Evolutionary conservation across 2,329 filamentous ascomycete species (phyloP), one percentile per base, ranked within the genome.

Genomic region (Epicoccum nigrum): DNA sequence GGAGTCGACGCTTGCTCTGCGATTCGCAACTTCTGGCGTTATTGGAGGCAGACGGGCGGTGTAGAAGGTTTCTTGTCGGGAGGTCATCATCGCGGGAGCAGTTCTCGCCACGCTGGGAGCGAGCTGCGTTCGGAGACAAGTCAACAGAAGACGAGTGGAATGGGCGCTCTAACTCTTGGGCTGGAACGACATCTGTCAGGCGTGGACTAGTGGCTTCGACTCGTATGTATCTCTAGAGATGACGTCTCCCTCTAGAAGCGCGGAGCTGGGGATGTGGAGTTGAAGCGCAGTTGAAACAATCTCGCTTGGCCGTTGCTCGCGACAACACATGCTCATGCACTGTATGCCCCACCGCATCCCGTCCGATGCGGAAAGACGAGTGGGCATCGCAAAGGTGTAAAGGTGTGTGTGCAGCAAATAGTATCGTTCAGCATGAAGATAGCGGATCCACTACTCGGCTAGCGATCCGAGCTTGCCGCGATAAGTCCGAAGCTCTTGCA

Each of bases 1-100:
- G 9, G 55, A 57, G 30, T 58, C 58, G 12, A 47, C 19, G 19
- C 43, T 52, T n/a, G 37, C 38, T 33, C 38, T 47, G 27, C 38
- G 43, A 9, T 20, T 7, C 21, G 32, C 21, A 6, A 27, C 19
- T 17, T 30, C 7, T n/a, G 28, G 28, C 4, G 27, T 20, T 11
- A 21, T 17, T 12, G 45, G 11, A 12, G 37, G 33, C 15, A 9
- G 28, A 7, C 38, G 49, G 8, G 38, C 44, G 16, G 49, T 51
- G 27, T 46, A 46, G 37, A 43, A 46, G 12, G 49, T 51, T 7
- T 51, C 43, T 11, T 51, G 49, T 46, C 39, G 43, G 30, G 23
- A 25, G 23, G 23, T 6, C 9, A 9, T 25, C 23, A 25, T 25
- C 23, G 23, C n/a, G n/a, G n/a, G n/a, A n/a, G n/a, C n/a, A n/a